Base-by-base conservation (phyloP, 2,329 filamentous ascomycete genomes). In the Monilinia aucupariae region DNA sequence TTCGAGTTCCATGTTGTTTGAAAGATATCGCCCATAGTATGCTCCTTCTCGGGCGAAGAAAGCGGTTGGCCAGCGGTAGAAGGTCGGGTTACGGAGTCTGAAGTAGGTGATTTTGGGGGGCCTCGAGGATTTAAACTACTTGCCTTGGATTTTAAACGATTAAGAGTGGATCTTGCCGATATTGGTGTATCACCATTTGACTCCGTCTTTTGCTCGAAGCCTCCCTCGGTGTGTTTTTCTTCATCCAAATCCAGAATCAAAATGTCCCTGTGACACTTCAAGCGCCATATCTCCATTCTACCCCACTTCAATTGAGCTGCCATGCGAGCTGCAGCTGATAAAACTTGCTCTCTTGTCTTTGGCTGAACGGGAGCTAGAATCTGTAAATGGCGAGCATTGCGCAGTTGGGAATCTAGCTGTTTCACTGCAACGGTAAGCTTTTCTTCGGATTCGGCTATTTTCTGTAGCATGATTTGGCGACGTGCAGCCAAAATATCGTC, bases 271-370 rank as follows among this genome's bases (percentile, higher is more conserved):
- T 99, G 92, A 68, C 92, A 97, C 72, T 86, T 93, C 70, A 93
- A 84, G 61, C 87, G 89, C 91, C 92, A 97, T 25, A 97, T 94
- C 68, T 96, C 91, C 74, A 96, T 88, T 65, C 93, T 84, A n/a
- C 88, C 87, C 93, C 93, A 97, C 74, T 94, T 96, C 65, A 99
- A 78, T 73, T 93, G 92, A 4, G 91, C 91, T 62, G 92, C 87
- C 76, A 96, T 87, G 9, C 89, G 86, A 7, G 88, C 91, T 25
- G 94, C 93, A 22, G 91, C 89, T 67, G 89, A 81, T n/a, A 97
- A 82, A 61, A 97, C 83, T 64, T 91, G 85, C 65, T 97, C 93
- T 65, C 94, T 83, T 0, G 91, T 92, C 75, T 92, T 92, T n/a
- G 88, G 86, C 71, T 96, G 90, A 52, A 99, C 91, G 0, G 94